Conservation (phyloP, 805 yeast species). For the Candida vartiovaarae region DNA sequence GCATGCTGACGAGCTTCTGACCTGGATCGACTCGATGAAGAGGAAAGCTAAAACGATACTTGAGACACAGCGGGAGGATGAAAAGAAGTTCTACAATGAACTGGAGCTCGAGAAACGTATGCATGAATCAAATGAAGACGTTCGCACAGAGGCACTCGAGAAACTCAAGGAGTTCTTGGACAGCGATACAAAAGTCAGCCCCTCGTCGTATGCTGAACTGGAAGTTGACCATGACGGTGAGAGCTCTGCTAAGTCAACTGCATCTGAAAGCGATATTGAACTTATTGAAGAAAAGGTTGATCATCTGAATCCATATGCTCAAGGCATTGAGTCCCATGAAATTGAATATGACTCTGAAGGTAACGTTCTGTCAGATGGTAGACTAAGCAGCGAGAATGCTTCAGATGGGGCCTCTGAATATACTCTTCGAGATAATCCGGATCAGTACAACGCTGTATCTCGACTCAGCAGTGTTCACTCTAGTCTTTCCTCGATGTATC, state of each 20-base stretch:
- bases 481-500: too few relatives aligned
- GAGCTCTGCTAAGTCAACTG: background rate
- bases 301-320: slow-evolving; percentile 3
- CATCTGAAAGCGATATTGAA: background rate
- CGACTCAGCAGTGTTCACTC: too few relatives aligned
- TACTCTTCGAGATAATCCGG: too few relatives aligned
- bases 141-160: slow-evolving; percentile 19
- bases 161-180: slow-evolving; percentile 15
- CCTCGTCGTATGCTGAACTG: too few relatives aligned
- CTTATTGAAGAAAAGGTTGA: slow-evolving; percentile 12
- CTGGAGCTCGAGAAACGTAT: slow-evolving; percentile 25
- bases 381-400: too few relatives aligned
- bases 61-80: slow-evolving; percentile 28
- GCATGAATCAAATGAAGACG: slow-evolving; percentile 18
- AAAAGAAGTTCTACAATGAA: slow-evolving; percentile 28
- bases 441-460: too few relatives aligned
- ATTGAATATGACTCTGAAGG: slow-evolving; percentile 10
- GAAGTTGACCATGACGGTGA: too few relatives aligned
- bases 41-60: slow-evolving; percentile 26
- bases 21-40: slow-evolving; percentile 31
- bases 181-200: background rate
- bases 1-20: slow-evolving; percentile 15
- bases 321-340: slow-evolving; percentile 3
- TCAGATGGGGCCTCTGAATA: too few relatives aligned
- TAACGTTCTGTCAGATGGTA: slow-evolving; percentile 2